A percentile compares a stretch with the other conserved stretches of the same genome.
phyloP scores from a whole-genome alignment of 2,329 filamentous ascomycete species.

The Beauveria bassiana region DNA sequence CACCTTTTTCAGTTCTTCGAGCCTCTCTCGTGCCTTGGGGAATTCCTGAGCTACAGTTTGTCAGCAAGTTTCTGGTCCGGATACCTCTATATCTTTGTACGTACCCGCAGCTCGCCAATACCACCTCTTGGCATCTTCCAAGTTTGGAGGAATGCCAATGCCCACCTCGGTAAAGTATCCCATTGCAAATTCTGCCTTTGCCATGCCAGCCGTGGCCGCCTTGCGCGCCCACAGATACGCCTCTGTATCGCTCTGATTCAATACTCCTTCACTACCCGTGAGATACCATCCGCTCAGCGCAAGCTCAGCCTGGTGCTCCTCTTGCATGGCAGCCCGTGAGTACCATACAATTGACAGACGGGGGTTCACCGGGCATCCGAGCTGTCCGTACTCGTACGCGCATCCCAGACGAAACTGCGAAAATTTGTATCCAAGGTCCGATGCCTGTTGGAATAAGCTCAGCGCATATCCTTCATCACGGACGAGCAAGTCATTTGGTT shows the following conservation, averaged over 20 bases:
- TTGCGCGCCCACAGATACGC: slow-evolving; percentile 96
- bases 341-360: slow-evolving; percentile 90
- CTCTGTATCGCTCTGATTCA: slow-evolving; percentile 89
- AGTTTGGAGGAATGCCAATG: slow-evolving; percentile 75
- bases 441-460: slow-evolving; percentile 77
- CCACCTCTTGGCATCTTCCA: slow-evolving; percentile 96
- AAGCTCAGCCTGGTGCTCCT: slow-evolving; percentile 87
- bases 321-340: slow-evolving; percentile 79
- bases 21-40: slow-evolving; percentile 81
- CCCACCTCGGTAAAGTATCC: slow-evolving; percentile 95
- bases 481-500: slow-evolving; percentile 63
- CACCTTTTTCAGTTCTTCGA: slow-evolving; percentile 83
- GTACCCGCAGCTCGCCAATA: slow-evolving; percentile 95
- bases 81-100: slow-evolving; percentile 29
- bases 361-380: slow-evolving; percentile 77
- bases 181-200: slow-evolving; percentile 95
- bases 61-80: neutral
- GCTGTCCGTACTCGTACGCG: slow-evolving; percentile 79
- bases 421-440: slow-evolving; percentile 87
- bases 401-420: slow-evolving; percentile 85
- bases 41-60: slow-evolving; percentile 72
- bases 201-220: slow-evolving; percentile 76
- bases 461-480: slow-evolving; percentile 76
- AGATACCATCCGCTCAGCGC: slow-evolving; percentile 89
- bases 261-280: slow-evolving; percentile 78